phyloP scores from a whole-genome alignment of 1,139 yeast genomes.

The Suhomyces coccinellae region DNA sequence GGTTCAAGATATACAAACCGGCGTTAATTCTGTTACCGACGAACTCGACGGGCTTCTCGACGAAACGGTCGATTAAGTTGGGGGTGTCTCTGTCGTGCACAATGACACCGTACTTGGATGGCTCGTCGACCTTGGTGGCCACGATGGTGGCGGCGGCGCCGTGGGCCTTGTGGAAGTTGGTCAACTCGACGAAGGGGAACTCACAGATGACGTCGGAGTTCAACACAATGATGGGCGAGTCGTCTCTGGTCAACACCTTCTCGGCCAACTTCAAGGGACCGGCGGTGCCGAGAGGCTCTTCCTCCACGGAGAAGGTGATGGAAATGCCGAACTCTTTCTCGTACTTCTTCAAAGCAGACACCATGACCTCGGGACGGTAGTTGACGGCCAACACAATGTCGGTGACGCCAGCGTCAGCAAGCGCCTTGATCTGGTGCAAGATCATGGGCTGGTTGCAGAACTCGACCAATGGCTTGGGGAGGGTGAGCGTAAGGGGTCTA shows the following conservation, averaged over 20 bases:
- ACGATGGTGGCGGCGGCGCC: slow-evolving; percentile 99
- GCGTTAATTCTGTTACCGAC: slow-evolving; percentile 98
- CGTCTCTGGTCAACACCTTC: slow-evolving; percentile 87
- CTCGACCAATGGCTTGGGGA: slow-evolving; percentile 98
- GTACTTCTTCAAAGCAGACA: slow-evolving; percentile 87
- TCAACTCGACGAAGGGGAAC: slow-evolving; percentile 93
- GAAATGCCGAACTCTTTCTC: slow-evolving; percentile 92
- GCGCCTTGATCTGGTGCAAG: slow-evolving; percentile 95
- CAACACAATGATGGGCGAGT: slow-evolving; percentile 94
- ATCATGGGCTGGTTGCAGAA: slow-evolving; percentile 98
- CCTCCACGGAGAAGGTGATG: slow-evolving; percentile 97
- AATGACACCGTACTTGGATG: slow-evolving; percentile 98
- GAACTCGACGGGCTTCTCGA: slow-evolving; percentile 98
- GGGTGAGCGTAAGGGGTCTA: slow-evolving; percentile 96
- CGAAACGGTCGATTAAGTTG: slow-evolving; percentile 95
- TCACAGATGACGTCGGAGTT: slow-evolving; percentile 99
- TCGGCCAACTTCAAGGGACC: slow-evolving; percentile 99
- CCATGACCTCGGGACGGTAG: slow-evolving; percentile 99
- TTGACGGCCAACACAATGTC: slow-evolving; percentile 98
- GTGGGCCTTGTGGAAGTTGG: slow-evolving; percentile 89
- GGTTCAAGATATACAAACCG: slow-evolving; percentile 95
- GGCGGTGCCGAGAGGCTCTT: slow-evolving; percentile 99
- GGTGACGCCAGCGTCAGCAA: slow-evolving; percentile 98
- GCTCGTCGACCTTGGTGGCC: slow-evolving; percentile 99
- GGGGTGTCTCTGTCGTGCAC: slow-evolving; percentile 94